Percentiles rank a stretch among this genome's conserved stretches.
Conservation (phyloP, 2,329 filamentous ascomycete genomes). For the Pseudogymnoascus sp. region DNA sequence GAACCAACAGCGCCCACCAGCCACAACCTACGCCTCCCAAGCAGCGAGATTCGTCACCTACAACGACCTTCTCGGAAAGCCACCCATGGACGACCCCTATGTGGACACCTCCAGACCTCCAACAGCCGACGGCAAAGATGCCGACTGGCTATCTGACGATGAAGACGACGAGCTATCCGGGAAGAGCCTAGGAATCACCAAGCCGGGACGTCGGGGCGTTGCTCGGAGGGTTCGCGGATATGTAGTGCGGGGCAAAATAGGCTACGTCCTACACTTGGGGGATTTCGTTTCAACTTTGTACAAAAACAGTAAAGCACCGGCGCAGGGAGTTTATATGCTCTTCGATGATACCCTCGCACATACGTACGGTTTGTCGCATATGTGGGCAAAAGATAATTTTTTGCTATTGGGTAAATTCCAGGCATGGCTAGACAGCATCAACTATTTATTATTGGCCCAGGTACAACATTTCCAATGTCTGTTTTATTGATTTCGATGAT, state of each 20-base stretch:
- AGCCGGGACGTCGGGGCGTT: slow-evolving; percentile 29
- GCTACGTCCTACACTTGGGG: slow-evolving; percentile 15
- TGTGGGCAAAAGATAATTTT: neutral
- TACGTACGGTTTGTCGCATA: neutral
- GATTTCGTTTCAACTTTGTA: neutral
- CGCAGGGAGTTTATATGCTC: neutral
- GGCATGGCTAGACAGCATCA: neutral
- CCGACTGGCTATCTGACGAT: slow-evolving; percentile 40
- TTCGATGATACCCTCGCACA: neutral
- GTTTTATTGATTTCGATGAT: neutral
- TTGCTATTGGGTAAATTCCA: neutral
- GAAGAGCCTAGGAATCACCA: slow-evolving; percentile 25
- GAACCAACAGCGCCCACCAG: slow-evolving; percentile 33
- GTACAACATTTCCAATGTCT: neutral
- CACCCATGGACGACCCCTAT: slow-evolving; percentile 40
- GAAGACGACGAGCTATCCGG: slow-evolving; percentile 26
- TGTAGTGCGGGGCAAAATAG: slow-evolving; percentile 27
- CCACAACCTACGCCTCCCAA: slow-evolving; percentile 43
- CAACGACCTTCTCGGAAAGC: slow-evolving; percentile 55
- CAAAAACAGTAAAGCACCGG: neutral
- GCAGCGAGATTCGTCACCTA: slow-evolving; percentile 52
- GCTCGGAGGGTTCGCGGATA: slow-evolving; percentile 30
- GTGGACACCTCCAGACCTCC: slow-evolving; percentile 20
- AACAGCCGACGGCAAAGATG: slow-evolving; percentile 7
- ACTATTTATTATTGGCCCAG: neutral